These are phyloP conservation scores for Barbarea vulgaris DNA, from an alignment of 345 rosid genomes.

Conservation along the genomic window DNA sequence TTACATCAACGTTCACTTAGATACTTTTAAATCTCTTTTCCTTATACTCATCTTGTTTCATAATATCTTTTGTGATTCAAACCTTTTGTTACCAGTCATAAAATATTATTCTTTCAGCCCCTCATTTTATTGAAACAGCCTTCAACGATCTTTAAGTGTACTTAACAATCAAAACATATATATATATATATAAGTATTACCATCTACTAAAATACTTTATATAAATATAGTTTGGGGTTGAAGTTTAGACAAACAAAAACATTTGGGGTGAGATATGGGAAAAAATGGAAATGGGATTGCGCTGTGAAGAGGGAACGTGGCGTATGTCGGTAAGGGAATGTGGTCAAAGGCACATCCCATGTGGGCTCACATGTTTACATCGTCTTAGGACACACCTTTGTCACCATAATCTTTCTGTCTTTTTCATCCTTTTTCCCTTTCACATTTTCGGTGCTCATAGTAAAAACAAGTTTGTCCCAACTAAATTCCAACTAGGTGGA, in stretches of 20 bases:
- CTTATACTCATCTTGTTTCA: neutral
- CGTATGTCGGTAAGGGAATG: slow-evolving; percentile 39
- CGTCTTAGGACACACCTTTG: slow-evolving; percentile 31
- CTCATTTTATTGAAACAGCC: neutral
- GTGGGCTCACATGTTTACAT: slow-evolving; percentile 45
- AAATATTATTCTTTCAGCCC: neutral
- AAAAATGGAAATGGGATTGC: neutral
- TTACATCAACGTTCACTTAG: neutral
- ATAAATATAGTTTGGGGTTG: neutral
- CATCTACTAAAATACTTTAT: neutral
- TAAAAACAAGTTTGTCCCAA: neutral
- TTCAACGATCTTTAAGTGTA: neutral
- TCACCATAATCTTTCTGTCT: slow-evolving; percentile 8
- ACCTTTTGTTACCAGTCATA: neutral
- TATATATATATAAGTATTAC: neutral
- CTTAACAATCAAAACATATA: neutral
- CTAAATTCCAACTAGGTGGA: neutral
- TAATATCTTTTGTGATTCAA: neutral
- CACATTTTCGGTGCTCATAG: slow-evolving; percentile 36
- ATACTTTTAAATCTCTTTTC: neutral
- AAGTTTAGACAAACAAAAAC: neutral
- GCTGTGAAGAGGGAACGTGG: slow-evolving; percentile 40
- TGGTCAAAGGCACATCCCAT: slow-evolving; percentile 44
- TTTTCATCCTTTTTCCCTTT: neutral
- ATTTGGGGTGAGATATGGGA: neutral